Evolutionary conservation across 2,329 filamentous ascomycete species (phyloP).

Genomic region (Talaromyces atroroseus): DNA sequence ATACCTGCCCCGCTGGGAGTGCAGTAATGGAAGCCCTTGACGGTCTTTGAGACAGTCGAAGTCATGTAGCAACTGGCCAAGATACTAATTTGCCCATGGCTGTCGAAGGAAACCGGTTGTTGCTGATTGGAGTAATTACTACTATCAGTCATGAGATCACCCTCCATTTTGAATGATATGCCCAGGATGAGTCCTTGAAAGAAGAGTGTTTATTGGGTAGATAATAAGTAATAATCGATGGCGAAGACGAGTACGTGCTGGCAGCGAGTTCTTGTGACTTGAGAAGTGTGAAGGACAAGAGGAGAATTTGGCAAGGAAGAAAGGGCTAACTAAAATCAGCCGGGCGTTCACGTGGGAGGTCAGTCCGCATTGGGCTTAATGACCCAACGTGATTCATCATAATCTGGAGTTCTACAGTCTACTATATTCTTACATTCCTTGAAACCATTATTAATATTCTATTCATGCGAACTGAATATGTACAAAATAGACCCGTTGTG

Average conservation of each 20-base stretch:
- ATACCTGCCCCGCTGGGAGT: constrained; percentile 79
- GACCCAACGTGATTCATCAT: too few species aligned
- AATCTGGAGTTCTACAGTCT: too few species aligned
- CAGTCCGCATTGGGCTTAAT: too few species aligned
- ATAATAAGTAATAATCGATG: neutral
- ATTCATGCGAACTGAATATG: neutral
- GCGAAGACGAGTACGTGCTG: neutral
- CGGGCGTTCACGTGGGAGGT: too few species aligned
- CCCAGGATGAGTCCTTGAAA: neutral
- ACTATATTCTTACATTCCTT: neutral
- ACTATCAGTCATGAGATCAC: constrained; percentile 63
- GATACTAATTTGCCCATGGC: constrained; percentile 58
- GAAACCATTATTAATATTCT: neutral
- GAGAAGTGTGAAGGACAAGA: neutral
- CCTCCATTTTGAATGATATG: constrained; percentile 27
- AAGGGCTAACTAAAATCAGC: neutral
- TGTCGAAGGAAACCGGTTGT: constrained; percentile 53
- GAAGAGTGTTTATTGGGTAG: neutral
- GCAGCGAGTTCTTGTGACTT: neutral
- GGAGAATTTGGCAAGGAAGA: neutral
- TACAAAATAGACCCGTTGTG: neutral
- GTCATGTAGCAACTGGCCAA: constrained; percentile 90
- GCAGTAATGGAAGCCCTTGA: constrained; percentile 90
- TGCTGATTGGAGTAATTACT: constrained; percentile 55
- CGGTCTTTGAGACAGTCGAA: constrained; percentile 60